Conservation (phyloP, 768 basidiomycete species). For the Pleurotus citrinopileatus region DNA sequence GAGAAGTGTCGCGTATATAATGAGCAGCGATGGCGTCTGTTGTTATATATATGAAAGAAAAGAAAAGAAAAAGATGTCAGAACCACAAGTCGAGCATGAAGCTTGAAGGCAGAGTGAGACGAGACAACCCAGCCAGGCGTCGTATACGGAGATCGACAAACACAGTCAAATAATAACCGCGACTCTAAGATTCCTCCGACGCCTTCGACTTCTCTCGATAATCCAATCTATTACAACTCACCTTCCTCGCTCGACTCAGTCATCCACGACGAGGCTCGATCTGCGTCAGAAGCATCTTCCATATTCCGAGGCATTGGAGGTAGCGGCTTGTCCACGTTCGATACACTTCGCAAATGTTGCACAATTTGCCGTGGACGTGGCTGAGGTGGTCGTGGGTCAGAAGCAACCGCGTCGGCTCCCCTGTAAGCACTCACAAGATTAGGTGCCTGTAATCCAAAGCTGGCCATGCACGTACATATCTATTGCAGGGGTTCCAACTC, state of each 20-base stretch:
- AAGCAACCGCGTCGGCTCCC: constrained; percentile 5
- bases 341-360: constrained; percentile 9
- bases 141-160: no score
- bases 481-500: constrained; percentile 1
- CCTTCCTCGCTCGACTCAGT: constrained; percentile 3
- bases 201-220: background rate
- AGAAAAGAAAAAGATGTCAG: constrained; percentile 17
- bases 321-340: constrained; percentile 34
- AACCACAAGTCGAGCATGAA: no score
- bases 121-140: no score
- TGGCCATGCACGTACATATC: constrained; percentile 1
- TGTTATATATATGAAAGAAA: no score
- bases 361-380: constrained; percentile 1
- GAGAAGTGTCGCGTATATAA: constrained; percentile 27
- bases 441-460: background rate
- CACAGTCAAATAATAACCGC: no score
- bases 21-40: constrained; percentile 18
- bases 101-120: no score
- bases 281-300: constrained; percentile 16
- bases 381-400: constrained; percentile 14
- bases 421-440: background rate
- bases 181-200: no score
- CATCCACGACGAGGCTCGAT: constrained; percentile 3
- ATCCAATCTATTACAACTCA: background rate
- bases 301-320: constrained; percentile 29